Conservation (phyloP, 2,329 filamentous ascomycete genomes). For the Colletotrichum falcatum region DNA sequence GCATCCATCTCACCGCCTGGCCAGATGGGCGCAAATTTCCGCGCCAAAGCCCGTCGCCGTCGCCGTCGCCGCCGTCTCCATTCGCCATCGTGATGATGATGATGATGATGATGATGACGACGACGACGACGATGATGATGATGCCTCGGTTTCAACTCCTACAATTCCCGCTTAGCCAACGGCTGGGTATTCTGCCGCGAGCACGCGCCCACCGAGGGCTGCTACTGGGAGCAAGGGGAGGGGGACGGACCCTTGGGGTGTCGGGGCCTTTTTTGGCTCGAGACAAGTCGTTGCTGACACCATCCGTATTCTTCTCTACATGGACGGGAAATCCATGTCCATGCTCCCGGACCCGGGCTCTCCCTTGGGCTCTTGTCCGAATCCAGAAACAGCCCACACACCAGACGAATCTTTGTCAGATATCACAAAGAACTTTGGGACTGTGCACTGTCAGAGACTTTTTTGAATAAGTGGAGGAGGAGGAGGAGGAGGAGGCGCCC, state of each 20-base stretch:
- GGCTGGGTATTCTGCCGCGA: not conserved
- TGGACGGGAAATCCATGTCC: constrained; percentile 35
- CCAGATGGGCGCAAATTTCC: constrained; percentile 9
- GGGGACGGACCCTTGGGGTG: not conserved
- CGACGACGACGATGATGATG: too few relatives aligned
- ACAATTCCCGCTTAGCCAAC: not conserved
- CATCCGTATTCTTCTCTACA: too few relatives aligned
- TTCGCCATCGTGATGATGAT: not conserved
- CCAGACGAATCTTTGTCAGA: constrained; percentile 34
- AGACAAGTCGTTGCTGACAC: constrained; percentile 21
- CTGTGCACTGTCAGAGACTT: constrained; percentile 13
- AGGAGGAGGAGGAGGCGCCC: not conserved
- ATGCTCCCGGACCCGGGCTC: constrained; percentile 27
- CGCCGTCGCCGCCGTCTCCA: not conserved
- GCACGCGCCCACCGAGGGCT: constrained; percentile 6
- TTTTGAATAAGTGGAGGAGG: too few relatives aligned
- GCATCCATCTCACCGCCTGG: not conserved
- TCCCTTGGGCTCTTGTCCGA: constrained; percentile 15
- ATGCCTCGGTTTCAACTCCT: constrained; percentile 6
- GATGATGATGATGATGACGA: too few relatives aligned
- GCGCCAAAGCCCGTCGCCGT: not conserved
- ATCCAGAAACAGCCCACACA: not conserved
- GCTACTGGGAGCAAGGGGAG: constrained; percentile 1
- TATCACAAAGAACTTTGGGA: constrained; percentile 32
- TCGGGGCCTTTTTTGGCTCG: constrained; percentile 7